phyloP scores from a whole-genome alignment of 73 alveolate species.

The Diophrys appendiculata region DNA sequence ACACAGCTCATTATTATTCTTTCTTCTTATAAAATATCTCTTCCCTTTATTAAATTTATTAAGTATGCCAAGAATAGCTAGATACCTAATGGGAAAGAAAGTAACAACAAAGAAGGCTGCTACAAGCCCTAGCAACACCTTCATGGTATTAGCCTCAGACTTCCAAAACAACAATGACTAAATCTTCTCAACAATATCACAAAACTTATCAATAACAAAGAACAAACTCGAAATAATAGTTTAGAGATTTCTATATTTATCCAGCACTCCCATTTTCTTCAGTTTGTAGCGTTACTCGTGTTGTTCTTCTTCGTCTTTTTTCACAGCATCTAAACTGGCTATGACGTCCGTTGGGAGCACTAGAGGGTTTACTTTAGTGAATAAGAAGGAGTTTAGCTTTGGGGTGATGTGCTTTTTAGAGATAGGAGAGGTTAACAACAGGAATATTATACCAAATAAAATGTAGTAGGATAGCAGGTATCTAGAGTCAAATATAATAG shows the following conservation, averaged over 20 bases:
- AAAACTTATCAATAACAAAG: background rate
- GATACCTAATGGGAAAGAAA: background rate
- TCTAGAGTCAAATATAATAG: background rate
- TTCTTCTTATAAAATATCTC: background rate
- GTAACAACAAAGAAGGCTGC: constrained; percentile 6
- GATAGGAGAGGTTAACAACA: background rate
- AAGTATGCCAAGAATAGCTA: background rate
- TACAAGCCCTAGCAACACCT: background rate
- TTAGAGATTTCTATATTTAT: background rate
- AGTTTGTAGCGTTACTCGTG: background rate
- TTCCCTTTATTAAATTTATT: constrained; percentile 2
- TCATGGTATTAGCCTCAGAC: background rate
- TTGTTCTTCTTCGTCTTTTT: background rate
- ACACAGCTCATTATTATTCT: background rate
- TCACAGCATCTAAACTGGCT: background rate
- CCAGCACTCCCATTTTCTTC: background rate
- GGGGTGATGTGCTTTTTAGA: constrained; percentile 3
- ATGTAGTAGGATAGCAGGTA: constrained; percentile 8
- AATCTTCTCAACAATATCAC: background rate
- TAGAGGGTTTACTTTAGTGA: background rate
- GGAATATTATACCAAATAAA: no score
- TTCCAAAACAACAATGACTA: background rate
- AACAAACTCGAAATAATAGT: background rate
- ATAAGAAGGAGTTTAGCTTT: background rate
- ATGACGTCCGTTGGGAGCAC: background rate